Base-by-base conservation (phyloP, 1,139 yeast species). In the Kodamaea alishanica region DNA sequence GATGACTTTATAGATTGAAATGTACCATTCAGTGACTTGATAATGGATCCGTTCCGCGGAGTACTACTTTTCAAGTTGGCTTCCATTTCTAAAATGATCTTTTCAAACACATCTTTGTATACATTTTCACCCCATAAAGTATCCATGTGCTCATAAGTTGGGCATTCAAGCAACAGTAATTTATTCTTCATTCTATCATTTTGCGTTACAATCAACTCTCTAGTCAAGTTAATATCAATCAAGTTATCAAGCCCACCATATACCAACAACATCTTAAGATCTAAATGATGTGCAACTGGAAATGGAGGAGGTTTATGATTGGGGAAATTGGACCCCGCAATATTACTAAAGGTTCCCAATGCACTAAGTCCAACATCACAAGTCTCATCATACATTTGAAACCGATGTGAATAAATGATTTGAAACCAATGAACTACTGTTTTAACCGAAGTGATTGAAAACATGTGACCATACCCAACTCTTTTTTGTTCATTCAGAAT, bases 261-360 rank as follows among this genome's bases (percentile, higher is more conserved):
- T 26, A 67, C 61, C 35, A 70, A 51, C 8, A 68, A 39, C 63
- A 70, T 67, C 0, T 72, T 73, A n/a, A 70, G 58, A 35, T 68
- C 56, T 12, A 72, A 60, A 29, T 72, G 74, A 43, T 67, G 55
- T 3, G 51, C 53, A 5, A 51, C 43, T 4, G 77, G 77, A 42
- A 71, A 79, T 2, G 83, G 80, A 1, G 87, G 81, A 4, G 79
- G 84, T 42, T 75, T 64, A 51, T 79, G 58, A 2, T 56, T 51
- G 25, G 65, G 69, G 11, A 38, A 35, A 32, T 49, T 54, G 42
- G 55, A 55, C 6, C 40, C 37, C 28, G 26, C 34, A 7, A 43
- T 24, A 2, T 34, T 39, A 33, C 40, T 40, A 22, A 44, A 32
- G 3, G 43, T 39, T 6, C 52, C 49, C 8, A 66, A 58, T 15